A percentile compares a stretch with the other conserved stretches of the same genome.
Conservation (phyloP, 331 rosid species). For the Rosa hybrid region DNA sequence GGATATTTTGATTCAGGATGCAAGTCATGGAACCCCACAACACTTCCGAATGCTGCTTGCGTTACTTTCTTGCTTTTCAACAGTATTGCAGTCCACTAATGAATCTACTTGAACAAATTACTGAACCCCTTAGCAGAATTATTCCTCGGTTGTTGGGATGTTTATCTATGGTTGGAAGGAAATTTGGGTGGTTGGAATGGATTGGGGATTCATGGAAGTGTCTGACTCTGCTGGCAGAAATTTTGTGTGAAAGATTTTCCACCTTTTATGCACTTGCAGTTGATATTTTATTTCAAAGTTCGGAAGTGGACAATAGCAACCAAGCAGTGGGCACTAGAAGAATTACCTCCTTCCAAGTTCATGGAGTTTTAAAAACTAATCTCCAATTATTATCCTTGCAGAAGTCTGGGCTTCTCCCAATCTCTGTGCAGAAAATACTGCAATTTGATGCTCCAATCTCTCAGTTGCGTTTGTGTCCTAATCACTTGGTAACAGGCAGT, state of each 20-base stretch:
- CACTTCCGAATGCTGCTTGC: constrained; percentile 81
- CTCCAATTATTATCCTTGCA: constrained; percentile 85
- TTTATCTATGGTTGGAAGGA: constrained; percentile 75
- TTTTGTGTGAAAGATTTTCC: constrained; percentile 73
- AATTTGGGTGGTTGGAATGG: constrained; percentile 97
- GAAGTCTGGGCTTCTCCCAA: constrained; percentile 74
- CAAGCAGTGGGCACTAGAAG: constrained; percentile 46
- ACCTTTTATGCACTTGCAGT: constrained; percentile 62
- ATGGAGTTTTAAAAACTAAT: constrained; percentile 90
- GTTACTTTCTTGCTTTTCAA: constrained; percentile 75
- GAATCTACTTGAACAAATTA: constrained; percentile 80
- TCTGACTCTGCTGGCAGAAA: constrained; percentile 90
- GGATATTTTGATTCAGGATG: constrained; percentile 92
- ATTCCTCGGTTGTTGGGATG: constrained; percentile 78
- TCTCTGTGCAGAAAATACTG: constrained; percentile 71
- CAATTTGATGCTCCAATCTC: constrained; percentile 73
- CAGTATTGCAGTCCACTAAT: constrained; percentile 78
- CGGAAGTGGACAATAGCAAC: constrained; percentile 48
- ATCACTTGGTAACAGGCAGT: constrained; percentile 84
- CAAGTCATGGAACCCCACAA: constrained; percentile 67
- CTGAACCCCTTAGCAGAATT: constrained; percentile 65
- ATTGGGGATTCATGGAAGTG: constrained; percentile 91
- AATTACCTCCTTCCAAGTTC: constrained; percentile 71
- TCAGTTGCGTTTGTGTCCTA: constrained; percentile 68
- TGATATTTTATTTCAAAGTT: constrained; percentile 74